Base-by-base conservation (phyloP, 129 eudicot genomes). In the Pittosporum tobira region DNA sequence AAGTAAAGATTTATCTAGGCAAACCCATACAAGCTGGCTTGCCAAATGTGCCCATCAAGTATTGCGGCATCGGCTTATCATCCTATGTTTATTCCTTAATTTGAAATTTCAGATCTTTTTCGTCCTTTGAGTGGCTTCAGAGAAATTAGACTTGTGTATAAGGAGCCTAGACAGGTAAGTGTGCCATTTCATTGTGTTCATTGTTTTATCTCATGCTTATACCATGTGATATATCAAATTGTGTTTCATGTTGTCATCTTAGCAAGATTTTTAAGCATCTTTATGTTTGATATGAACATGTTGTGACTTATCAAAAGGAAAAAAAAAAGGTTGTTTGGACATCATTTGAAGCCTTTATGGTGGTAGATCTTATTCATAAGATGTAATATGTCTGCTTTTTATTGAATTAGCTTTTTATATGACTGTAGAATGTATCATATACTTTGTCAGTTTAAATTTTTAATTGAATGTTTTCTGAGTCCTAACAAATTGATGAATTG, bases 131-230 rank as follows among this genome's bases (percentile, higher is more conserved):
- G 63, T 63, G 97, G 97, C 45, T 90, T 79, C 61, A 71, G 71
- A 62, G 97, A 90, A 64, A 72, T 90, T 23, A 80, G 81, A 76
- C 79, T 90, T 64, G 88, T 90, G 60, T 95, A 90, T 69, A 85
- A 85, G 85, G 97, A 85, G 79, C 94, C 97, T 30, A 76, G 97
- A 69, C 75, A 75, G 65, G 97, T 90, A 78, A 80, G 95, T 69
- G 19, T 51, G 30, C n/a, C 45, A n/a, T 19, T 58, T 51, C 16
- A 21, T 29, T 20, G 57, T 59, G 19, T 62, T 12, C n/a, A 44
- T 16, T 69, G 25, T 25, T 29, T 34, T 19, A 53, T 53, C 5
- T 28, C 40, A 2, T 16, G 40, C 42, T 28, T 8, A n/a, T n/a
- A n/a, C n/a, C 23, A 6, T 34, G 7, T 5, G 6, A 34, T 34